Evolutionary conservation across 352 stramenopile species (phyloP), one percentile per base, ranked within the genome.

Genomic region (Globisporangium mamillatum): DNA sequence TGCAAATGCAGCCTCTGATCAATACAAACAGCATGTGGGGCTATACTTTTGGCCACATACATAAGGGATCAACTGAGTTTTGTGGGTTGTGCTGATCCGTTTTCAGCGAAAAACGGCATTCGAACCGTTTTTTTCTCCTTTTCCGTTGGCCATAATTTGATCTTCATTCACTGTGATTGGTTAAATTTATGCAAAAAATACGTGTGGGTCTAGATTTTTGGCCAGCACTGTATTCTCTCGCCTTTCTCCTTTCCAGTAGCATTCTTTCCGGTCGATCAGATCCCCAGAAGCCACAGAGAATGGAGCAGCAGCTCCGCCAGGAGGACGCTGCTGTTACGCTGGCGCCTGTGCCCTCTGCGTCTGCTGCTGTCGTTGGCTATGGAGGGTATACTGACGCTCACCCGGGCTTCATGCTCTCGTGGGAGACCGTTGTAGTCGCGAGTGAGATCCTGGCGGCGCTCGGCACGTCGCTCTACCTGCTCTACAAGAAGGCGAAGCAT

Each of bases 341-440:
- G 7, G 60, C 44, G 16, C 29, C 20, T 52, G 44, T 41, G 44
- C 48, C 60, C 4, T 57, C 34, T 57, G 52, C 52, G 20, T 38
- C 36, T 46, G 20, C 29, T 44, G 24, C 56, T 48, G 56, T 24
- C 16, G 32, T 34, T n/a, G n/a, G 24, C 25, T 41, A 34, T n/a
- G 27, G 24, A 18, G 32, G 53, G n/a, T 36, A 8, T 24, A n/a
- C 6, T 20, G 57, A 25, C 34, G 57, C 8, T 16, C n/a, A 52
- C 57, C 61, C 61, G 18, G 56, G 56, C 64, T 67, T 71, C 24
- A 55, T 9, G 59, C 69, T 70, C 58, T 70, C 70, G 64, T 92
- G 84, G 84, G 78, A 90, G 73, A 78, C 76, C 25, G 38, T 80
- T 1, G 71, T 88, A 10, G 82, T 90, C 46, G 71, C 71, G 20